These are phyloP conservation scores for Pelagophyceae sp. DNA, from an alignment of 352 stramenopile species.

Conservation along the genomic window DNA sequence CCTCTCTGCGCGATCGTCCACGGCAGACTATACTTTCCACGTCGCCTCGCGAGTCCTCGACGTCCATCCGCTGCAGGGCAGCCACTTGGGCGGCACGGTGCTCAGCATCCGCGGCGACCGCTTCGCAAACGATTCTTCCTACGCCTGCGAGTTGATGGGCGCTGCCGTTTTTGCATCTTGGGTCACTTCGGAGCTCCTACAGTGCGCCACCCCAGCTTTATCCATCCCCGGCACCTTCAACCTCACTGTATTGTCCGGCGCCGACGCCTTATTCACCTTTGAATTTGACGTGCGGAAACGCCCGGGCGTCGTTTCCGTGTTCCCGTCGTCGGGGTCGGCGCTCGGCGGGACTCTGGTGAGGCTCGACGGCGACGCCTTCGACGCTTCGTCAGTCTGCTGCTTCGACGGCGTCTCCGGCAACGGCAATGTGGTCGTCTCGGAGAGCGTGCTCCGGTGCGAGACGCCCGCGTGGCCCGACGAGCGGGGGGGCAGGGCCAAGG, in stretches of 20 bases:
- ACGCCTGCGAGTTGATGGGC: not conserved
- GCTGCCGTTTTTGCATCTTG: not conserved
- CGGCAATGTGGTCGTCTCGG: slow-evolving; percentile 20
- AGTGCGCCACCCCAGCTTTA: slow-evolving; percentile 22
- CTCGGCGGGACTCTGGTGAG: slow-evolving; percentile 21
- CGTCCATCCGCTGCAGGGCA: not conserved
- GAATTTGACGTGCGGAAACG: not conserved
- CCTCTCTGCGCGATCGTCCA: not conserved
- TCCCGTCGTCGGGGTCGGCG: not conserved
- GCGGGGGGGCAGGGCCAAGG: not conserved
- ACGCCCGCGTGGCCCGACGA: not conserved
- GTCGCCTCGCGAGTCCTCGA: not conserved
- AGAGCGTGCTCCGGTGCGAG: not conserved
- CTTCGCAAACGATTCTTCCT: not conserved
- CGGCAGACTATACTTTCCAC: not conserved
- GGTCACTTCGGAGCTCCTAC: not conserved
- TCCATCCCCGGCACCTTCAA: slow-evolving; percentile 17
- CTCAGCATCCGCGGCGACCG: not conserved
- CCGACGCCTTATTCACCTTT: not conserved
- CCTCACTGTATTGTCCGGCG: not conserved
- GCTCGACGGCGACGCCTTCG: slow-evolving; percentile 34
- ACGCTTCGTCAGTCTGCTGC: not conserved
- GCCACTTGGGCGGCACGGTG: not conserved
- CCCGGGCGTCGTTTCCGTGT: not conserved
- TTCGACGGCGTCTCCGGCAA: slow-evolving; percentile 21